These are phyloP conservation scores for Blastobotrys ciferrii DNA, from an alignment of 1,139 yeast genomes.

Conservation along the genomic window DNA sequence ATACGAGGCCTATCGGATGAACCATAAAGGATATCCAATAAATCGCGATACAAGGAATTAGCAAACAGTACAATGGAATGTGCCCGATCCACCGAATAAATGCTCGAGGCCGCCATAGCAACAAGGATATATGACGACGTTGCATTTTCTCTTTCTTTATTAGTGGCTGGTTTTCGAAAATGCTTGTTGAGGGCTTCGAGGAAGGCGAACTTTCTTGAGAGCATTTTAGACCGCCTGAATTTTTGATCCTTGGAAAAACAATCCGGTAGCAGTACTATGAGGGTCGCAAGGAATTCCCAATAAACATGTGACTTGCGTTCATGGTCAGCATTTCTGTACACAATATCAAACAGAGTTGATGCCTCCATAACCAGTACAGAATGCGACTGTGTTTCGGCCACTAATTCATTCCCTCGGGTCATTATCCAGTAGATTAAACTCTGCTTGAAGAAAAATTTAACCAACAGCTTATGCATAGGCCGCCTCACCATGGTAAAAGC, in stretches of 20 bases:
- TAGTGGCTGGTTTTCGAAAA: not conserved
- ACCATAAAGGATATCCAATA: conserved; percentile 30
- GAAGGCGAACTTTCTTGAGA: conserved; percentile 3
- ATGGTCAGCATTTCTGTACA: conserved; percentile 21
- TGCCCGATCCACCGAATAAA: conserved; percentile 46
- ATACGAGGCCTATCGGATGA: conserved; percentile 25
- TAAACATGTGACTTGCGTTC: conserved; percentile 24
- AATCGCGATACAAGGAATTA: conserved; percentile 38
- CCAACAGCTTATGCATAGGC: conserved; percentile 40
- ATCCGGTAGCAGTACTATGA: conserved; percentile 35
- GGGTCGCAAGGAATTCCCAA: conserved; percentile 34
- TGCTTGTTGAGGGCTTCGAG: conserved; percentile 2
- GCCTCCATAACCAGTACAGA: conserved; percentile 22
- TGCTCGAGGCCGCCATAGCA: conserved; percentile 18
- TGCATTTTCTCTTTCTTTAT: conserved; percentile 5
- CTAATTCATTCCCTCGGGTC: conserved; percentile 54
- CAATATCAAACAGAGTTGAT: conserved; percentile 16
- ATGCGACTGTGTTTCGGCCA: conserved; percentile 30
- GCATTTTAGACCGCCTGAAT: conserved; percentile 1
- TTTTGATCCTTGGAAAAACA: conserved; percentile 13
- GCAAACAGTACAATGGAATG: conserved; percentile 50
- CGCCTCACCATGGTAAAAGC: not conserved
- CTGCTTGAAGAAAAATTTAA: conserved; percentile 51
- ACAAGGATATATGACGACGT: conserved; percentile 13
- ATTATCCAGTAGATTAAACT: conserved; percentile 55